A percentile compares a stretch with the other conserved stretches of the same genome.
phyloP scores from a whole-genome alignment of 202 grass and related monocot genomes.

The Setaria italica region DNA sequence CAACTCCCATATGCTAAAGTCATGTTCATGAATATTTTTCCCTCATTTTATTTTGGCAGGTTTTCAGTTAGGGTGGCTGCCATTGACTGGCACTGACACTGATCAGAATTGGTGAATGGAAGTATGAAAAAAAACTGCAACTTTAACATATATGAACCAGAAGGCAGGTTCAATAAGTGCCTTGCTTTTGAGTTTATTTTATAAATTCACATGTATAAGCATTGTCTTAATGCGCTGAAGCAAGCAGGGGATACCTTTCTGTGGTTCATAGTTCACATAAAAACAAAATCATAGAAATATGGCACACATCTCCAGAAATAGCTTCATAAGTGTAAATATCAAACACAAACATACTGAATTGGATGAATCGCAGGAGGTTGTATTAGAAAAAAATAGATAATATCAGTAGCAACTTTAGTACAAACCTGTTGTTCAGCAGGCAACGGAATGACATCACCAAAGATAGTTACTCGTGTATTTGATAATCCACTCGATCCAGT shows the following conservation, averaged over 20 bases:
- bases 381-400: not conserved
- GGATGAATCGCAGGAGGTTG: too few species aligned
- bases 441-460: slow-evolving; percentile 71
- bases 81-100: not conserved
- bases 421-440: slow-evolving; percentile 65
- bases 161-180: not conserved
- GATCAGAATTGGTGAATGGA: not conserved
- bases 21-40: not conserved
- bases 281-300: not conserved
- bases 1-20: not conserved
- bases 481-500: slow-evolving; percentile 88
- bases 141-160: not conserved
- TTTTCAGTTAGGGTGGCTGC: not conserved
- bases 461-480: slow-evolving; percentile 87
- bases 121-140: not conserved
- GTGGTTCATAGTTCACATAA: not conserved
- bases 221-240: not conserved
- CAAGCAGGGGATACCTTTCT: not conserved
- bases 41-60: not conserved
- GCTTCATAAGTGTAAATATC: not conserved
- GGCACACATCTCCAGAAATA: not conserved
- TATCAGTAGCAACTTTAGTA: not conserved
- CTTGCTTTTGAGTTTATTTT: slow-evolving; percentile 2
- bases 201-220: not conserved
- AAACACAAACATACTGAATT: not conserved